Percentiles rank a stretch among this genome's conserved stretches.
Conservation (phyloP, 2,329 filamentous ascomycete genomes). For the Penicillium fuscoglaucum region DNA sequence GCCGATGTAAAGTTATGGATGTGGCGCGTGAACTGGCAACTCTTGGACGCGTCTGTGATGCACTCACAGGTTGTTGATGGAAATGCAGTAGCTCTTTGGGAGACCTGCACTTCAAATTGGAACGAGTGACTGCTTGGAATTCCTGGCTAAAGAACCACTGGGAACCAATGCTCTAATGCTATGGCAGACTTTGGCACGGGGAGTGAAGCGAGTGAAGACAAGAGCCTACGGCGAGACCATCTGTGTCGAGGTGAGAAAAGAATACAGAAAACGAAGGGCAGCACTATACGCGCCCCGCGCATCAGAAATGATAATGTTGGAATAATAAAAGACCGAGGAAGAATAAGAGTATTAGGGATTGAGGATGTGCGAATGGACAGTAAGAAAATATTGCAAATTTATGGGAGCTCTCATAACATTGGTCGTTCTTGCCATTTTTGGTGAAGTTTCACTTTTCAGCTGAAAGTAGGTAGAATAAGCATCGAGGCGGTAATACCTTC, state of each 20-base stretch:
- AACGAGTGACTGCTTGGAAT: background rate
- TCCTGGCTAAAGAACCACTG: background rate
- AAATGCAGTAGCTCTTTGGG: background rate
- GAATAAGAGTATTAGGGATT: conserved; percentile 8
- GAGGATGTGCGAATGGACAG: background rate
- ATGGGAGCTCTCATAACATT: background rate
- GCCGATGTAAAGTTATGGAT: background rate
- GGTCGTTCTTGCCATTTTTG: conserved; percentile 8
- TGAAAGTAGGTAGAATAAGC: background rate
- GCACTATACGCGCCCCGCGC: background rate
- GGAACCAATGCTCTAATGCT: conserved; percentile 1
- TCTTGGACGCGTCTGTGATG: background rate
- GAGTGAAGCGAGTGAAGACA: conserved; percentile 7
- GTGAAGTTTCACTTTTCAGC: background rate
- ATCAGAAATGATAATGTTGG: background rate
- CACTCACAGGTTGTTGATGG: background rate
- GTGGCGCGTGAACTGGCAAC: background rate
- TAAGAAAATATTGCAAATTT: background rate
- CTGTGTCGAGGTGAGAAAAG: background rate
- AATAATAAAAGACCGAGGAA: conserved; percentile 2
- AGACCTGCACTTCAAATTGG: background rate
- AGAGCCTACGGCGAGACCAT: background rate
- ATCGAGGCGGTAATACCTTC: background rate
- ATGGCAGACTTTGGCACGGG: background rate
- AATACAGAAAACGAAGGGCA: background rate